Evolutionary conservation across 2,329 filamentous ascomycete species (phyloP), one percentile per base, ranked within the genome.

Genomic region (Cercospora janseana): DNA sequence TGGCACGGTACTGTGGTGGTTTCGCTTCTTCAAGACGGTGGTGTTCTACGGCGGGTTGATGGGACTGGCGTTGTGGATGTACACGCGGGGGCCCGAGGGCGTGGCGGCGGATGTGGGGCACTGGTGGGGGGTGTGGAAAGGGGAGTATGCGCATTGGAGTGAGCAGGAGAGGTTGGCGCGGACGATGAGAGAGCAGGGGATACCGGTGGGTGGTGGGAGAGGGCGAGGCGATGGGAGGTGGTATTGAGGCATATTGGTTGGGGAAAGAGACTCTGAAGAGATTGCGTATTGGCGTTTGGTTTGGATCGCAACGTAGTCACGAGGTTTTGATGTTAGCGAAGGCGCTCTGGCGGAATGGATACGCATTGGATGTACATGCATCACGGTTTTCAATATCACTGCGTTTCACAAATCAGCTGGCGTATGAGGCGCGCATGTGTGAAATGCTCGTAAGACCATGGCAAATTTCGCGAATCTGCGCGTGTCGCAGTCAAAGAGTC

Each of bases 1-100:
- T 54, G 80, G 88, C 53, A 72, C 88, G 15, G 75, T 95, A 51
- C 73, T 89, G 64, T 94, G 84, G 73, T 89, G 88, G 82, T 80
- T 89, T 45, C 74, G 79, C n/a, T 65, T 95, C 48, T 75, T 77
- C 8, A 67, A 88, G 56, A 72, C 79, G 18, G 59, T 89, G 32
- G 67, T 79, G 1, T 81, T 89, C 56, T 93, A 83, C 81, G 78
- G 77, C 1, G 66, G 72, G 2, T 59, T 91, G 2, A 70, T 77
- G 4, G 74, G 76, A 0, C 32, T 82, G 0, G 75, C 75, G 0
- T 72, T 82, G 13, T 80, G 76, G 76, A 49, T 80, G 68, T 82
- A 83, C 63, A 69, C 63, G 15, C 74, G 88, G 2, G 84, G 89
- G 0, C 66, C 85, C 12, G 80, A 82, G 57, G 81, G 81, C 51